These are phyloP conservation scores for Aegilops longissima DNA, from an alignment of 176 grass and related monocot species.

Conservation along the genomic window DNA sequence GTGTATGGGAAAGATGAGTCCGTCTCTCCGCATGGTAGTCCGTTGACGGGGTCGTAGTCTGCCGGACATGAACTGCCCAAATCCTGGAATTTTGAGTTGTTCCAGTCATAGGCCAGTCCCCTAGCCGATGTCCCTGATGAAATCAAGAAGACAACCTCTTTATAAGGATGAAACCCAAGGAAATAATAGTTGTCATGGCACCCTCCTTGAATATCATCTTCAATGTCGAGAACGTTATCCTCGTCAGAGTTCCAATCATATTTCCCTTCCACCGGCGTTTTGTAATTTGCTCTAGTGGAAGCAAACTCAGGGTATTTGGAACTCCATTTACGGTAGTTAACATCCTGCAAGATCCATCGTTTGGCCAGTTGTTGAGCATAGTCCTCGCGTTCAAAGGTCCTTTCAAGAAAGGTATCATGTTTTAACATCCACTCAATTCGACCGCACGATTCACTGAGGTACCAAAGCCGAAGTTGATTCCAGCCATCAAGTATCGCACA, in stretches of 20 bases:
- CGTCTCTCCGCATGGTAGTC: background rate
- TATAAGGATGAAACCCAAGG: background rate
- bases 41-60: too few relatives aligned
- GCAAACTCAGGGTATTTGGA: background rate
- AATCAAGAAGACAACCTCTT: background rate
- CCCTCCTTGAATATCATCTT: background rate
- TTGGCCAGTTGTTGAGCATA: background rate
- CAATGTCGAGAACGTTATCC: background rate
- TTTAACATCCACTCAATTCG: background rate
- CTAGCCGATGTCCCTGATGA: background rate
- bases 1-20: background rate
- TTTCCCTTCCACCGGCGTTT: background rate
- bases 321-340: background rate
- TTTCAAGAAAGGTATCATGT: background rate
- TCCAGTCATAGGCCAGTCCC: background rate
- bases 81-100: background rate
- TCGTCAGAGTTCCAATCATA: conserved; percentile 16
- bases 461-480: background rate
- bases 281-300: background rate
- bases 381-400: background rate
- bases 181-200: background rate
- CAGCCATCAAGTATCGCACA: background rate
- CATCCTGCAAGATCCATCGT: background rate
- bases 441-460: background rate
- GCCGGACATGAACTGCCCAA: background rate